These are phyloP conservation scores for Yarrowia sp. DNA, from an alignment of 805 yeast genomes.

Conservation along the genomic window DNA sequence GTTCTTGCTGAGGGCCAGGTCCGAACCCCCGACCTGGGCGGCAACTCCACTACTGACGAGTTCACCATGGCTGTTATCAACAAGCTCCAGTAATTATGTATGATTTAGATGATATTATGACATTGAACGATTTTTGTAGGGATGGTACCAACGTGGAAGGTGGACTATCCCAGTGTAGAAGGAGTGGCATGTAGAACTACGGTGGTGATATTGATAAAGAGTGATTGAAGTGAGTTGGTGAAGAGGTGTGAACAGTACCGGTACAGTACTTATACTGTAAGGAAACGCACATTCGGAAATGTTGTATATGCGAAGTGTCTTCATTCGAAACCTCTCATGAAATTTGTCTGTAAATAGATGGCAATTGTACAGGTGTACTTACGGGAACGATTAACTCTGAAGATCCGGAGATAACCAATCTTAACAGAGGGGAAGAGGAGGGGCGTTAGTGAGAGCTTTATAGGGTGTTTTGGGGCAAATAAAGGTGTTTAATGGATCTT, in stretches of 20 bases:
- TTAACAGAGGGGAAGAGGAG: background rate
- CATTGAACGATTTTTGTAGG: slow-evolving; percentile 28
- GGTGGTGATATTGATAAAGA: no score
- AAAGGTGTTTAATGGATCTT: no score
- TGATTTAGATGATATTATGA: slow-evolving; percentile 38
- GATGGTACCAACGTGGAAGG: no score
- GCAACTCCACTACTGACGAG: slow-evolving; percentile 85
- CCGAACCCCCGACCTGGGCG: slow-evolving; percentile 92
- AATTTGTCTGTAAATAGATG: no score
- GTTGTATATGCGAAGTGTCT: no score
- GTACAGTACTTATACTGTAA: no score
- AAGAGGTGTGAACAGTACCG: no score
- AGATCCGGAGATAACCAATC: slow-evolving; percentile 23
- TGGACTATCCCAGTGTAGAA: background rate
- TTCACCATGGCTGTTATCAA: slow-evolving; percentile 89
- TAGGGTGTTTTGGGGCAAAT: no score
- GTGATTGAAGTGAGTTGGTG: no score
- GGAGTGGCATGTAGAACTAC: background rate
- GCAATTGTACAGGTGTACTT: background rate
- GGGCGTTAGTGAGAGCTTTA: no score
- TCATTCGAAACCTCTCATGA: no score
- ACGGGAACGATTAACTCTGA: slow-evolving; percentile 7
- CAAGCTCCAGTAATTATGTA: slow-evolving; percentile 58
- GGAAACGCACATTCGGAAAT: no score
- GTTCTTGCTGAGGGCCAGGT: slow-evolving; percentile 87